These are phyloP conservation scores for Cyberlindnera suaveolens DNA, from an alignment of 805 yeast species.

Conservation along the genomic window DNA sequence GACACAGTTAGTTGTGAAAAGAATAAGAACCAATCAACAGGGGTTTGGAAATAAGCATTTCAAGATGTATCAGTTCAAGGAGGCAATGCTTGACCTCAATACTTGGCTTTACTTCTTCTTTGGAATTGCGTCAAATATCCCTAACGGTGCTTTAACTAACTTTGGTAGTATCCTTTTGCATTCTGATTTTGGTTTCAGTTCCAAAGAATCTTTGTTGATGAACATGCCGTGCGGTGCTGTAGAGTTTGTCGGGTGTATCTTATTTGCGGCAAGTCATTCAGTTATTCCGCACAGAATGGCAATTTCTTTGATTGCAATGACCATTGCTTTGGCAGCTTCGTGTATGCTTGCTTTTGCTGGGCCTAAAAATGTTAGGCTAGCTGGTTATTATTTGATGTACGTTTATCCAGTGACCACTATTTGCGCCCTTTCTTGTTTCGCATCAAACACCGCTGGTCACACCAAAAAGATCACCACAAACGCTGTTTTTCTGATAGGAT, in stretches of 20 bases:
- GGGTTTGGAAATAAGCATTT: constrained; percentile 53
- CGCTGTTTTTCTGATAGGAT: constrained; percentile 14
- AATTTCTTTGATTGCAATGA: background rate
- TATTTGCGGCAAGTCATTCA: too few species aligned
- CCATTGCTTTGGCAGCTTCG: constrained; percentile 1
- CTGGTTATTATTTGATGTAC: constrained; percentile 25
- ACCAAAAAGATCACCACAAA: constrained; percentile 12
- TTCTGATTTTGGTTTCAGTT: constrained; percentile 20
- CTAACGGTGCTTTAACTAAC: constrained; percentile 41
- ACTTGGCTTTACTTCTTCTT: constrained; percentile 41
- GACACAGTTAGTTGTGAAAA: too few species aligned
- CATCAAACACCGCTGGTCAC: constrained; percentile 20
- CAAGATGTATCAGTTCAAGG: constrained; percentile 47
- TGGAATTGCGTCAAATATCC: constrained; percentile 36
- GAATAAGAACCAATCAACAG: too few species aligned
- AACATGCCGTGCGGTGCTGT: constrained; percentile 23
- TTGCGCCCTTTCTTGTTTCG: constrained; percentile 7
- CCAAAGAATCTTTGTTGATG: constrained; percentile 27
- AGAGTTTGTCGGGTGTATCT: constrained; percentile 2
- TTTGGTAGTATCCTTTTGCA: constrained; percentile 14
- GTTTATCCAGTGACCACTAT: background rate
- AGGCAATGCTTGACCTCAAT: constrained; percentile 43
- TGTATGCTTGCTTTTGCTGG: constrained; percentile 32
- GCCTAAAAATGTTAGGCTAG: constrained; percentile 22
- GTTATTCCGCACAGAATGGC: too few species aligned